Base-by-base conservation (phyloP, 1,139 yeast genomes). In the Suhomyces bolitotheri region DNA sequence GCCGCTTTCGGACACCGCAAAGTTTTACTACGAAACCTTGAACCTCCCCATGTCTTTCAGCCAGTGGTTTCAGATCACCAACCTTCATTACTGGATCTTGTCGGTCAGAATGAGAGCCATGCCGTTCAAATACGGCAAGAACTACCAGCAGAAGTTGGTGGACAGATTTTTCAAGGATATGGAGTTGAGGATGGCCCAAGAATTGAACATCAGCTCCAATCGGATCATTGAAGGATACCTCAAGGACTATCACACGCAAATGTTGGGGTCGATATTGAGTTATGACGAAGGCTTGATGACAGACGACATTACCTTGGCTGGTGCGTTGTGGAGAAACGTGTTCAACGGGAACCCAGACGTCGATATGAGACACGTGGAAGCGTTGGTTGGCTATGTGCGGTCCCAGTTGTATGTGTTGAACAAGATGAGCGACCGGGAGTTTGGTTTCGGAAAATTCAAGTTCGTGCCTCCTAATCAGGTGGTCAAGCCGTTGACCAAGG, bases 31-130 rank as follows among this genome's bases (percentile, higher is more conserved):
- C 54, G 84, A 85, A 39, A 85, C 92, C 7, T 67, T 92, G 41
- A 82, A 78, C 16, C 69, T 94, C 53, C 97, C 96, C 15, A 73
- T 76, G 55, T 82, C 97, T 0, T 92, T 90, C 56, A 80, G 92
- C 16, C 96, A 89, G 61, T 92, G 97, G 95, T 90, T 83, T 56
- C 97, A 90, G 62, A 84, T 92, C 47, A 85, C 96, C 5, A 73
- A 84, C 3, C 71, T 92, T 47, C 98, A 92, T 60, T 81, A 87
- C 45, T 92, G 99, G 99, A 82, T 92, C 54, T 70, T 92, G 35
- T 82, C 84, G 49, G 96, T 87, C 11, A 79, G 98, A 54, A 89
- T 92, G 96, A 79, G 99, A 58, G 95, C 95, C 13, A 73, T 94
- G 82, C 97, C 97, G 0, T 82, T 82, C 58, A 83, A 86, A 54